Base-by-base conservation (phyloP, 2,329 filamentous ascomycete species). In the Triangularia setosa region DNA sequence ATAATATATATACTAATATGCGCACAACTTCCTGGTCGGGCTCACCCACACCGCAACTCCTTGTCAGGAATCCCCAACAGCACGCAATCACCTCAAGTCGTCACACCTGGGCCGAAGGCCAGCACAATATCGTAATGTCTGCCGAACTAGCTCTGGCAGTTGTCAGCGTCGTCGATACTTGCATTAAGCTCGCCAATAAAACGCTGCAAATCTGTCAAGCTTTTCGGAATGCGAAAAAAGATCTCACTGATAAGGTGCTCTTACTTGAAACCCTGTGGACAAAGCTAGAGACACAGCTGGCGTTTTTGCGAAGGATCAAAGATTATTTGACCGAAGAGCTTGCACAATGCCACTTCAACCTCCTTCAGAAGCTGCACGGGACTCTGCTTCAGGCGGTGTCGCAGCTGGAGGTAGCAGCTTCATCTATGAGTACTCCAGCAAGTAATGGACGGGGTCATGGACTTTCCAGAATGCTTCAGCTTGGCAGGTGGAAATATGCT, bases 341-440 rank as follows among this genome's bases (percentile, higher is more conserved):
- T 35, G 61, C 61, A 27, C 40, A 59, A 12, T 58, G 40, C 16
- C 61, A 63, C 21, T 63, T 58, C 11, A 40, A 28, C n/a, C 61
- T 63, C 16, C 56, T 63, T 4, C 55, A 63, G 12, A 58, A 40
- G 14, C 54, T 63, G n/a, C 25, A 55, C 1, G 24, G 40, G 6
- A 53, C 44, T n/a, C 44, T 63, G 25, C 12, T 40, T 21, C 55
- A 54, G 24, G 55, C 61, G 11, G 40, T 63, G 16, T 25, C 27
- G 21, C 61, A 55, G 21, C 14, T 63, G 3, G 61, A 63, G n/a
- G 33, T n/a, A 16, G 55, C 61, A 5, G 35, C 55, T 23, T 56
- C 48, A 24, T 40, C 48, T 11, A 16, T 62, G 1, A 23, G 9
- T 9, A 28, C 60, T 24, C 8, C 48, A 3, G n/a, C 16, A 4